A percentile compares a stretch with the other conserved stretches of the same genome.
These are phyloP conservation scores for Hippophae rhamnoides DNA, from an alignment of 306 rosid species.

Conservation along the genomic window DNA sequence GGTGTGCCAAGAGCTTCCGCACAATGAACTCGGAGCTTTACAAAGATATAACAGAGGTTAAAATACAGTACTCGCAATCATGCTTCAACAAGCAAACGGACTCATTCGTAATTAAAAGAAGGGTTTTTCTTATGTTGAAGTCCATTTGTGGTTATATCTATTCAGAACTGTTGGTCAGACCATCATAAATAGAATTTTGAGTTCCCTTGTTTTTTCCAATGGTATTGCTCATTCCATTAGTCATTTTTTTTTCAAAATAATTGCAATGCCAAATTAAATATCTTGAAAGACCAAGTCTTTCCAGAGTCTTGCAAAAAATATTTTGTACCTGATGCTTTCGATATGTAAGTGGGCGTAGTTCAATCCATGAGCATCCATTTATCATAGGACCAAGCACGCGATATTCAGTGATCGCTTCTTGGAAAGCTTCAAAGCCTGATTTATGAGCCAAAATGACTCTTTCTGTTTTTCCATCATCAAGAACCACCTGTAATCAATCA, in stretches of 20 bases:
- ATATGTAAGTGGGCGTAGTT: slow-evolving; percentile 66
- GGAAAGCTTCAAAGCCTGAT: slow-evolving; percentile 68
- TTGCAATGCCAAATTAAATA: neutral
- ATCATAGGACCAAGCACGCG: slow-evolving; percentile 88
- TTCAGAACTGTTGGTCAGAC: neutral
- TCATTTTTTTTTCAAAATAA: neutral
- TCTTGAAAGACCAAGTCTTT: neutral
- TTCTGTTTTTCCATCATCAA: slow-evolving; percentile 90
- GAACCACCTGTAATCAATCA: slow-evolving; percentile 53
- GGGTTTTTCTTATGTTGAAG: neutral
- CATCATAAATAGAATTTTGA: slow-evolving; percentile 3
- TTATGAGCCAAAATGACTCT: slow-evolving; percentile 68
- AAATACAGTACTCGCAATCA: neutral
- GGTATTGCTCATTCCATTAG: slow-evolving; percentile 2
- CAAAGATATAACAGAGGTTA: neutral
- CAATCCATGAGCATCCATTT: slow-evolving; percentile 96
- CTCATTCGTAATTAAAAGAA: too few relatives aligned
- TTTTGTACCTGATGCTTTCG: slow-evolving; percentile 81
- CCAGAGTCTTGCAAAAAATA: neutral
- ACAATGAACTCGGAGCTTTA: slow-evolving; percentile 88
- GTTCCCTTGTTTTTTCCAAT: neutral
- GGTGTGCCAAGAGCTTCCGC: slow-evolving; percentile 98
- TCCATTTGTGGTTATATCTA: neutral
- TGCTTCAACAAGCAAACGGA: neutral
- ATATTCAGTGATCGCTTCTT: slow-evolving; percentile 81